Evolutionary conservation across 129 eudicot species (phyloP).

Genomic region (Saussurea involucrata): DNA sequence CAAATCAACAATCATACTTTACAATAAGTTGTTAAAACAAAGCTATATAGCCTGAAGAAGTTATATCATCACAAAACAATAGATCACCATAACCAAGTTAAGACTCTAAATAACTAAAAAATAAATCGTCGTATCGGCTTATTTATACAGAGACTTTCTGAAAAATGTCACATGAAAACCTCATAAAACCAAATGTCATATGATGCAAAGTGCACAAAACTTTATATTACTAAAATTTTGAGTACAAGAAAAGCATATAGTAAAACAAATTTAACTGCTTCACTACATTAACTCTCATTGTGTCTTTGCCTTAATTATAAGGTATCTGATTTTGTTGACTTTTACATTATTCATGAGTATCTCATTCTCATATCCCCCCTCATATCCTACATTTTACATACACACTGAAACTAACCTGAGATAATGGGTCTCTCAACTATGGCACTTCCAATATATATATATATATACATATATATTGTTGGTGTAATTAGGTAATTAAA

Average conservation of each 20-base stretch:
- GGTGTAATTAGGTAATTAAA: not conserved
- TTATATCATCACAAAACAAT: no score
- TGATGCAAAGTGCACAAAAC: not conserved
- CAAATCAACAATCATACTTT: no score
- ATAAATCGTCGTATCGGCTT: no score
- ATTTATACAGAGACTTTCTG: no score
- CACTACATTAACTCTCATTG: not conserved
- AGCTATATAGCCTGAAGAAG: no score
- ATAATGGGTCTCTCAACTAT: not conserved
- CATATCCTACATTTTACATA: constrained; percentile 8
- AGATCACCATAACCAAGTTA: no score
- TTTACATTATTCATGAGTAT: constrained; percentile 9
- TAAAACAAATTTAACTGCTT: constrained; percentile 4
- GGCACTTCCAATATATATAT: not conserved
- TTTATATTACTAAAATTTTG: not conserved
- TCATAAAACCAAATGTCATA: not conserved
- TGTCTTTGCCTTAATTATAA: not conserved
- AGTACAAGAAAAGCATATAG: constrained; percentile 15
- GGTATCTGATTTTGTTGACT: not conserved
- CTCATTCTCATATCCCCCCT: constrained; percentile 10
- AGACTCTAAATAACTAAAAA: no score
- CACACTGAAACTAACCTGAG: constrained; percentile 5
- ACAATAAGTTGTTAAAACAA: no score
- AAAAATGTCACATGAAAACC: not conserved
- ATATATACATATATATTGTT: not conserved